phyloP scores from a whole-genome alignment of 2,329 filamentous ascomycete genomes.

The Talaromyces rugulosus region DNA sequence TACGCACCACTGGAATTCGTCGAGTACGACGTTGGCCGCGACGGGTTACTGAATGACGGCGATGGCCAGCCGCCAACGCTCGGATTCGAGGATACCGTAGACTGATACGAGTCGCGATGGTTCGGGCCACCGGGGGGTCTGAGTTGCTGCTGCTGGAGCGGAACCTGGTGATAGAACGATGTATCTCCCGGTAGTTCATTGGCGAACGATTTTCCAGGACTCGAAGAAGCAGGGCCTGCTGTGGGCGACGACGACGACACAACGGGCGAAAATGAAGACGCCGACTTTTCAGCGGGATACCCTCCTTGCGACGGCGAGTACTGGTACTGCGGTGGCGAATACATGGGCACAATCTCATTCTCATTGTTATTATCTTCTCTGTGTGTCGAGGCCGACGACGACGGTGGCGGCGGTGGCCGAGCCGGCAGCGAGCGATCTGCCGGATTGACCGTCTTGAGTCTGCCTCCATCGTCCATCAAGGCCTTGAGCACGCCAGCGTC shows the following conservation, averaged over 20 bases:
- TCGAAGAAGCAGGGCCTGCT: not conserved
- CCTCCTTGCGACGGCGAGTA: not conserved
- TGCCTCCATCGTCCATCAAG: conserved; percentile 12
- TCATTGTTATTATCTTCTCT: not conserved
- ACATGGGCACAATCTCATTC: not conserved
- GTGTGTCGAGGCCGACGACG: not conserved
- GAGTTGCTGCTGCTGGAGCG: not conserved
- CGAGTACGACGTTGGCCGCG: conserved; percentile 1
- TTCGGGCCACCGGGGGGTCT: not conserved
- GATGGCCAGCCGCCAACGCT: conserved; percentile 3
- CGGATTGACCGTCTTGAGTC: conserved; percentile 11
- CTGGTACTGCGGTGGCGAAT: conserved; percentile 4
- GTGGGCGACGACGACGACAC: not conserved
- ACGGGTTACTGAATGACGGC: not conserved
- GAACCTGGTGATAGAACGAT: conserved; percentile 1
- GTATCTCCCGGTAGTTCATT: conserved; percentile 11
- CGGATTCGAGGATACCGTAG: conserved; percentile 5
- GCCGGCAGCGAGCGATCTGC: conserved; percentile 3
- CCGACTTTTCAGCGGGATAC: not conserved
- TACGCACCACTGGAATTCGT: not conserved
- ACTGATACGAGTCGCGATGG: conserved; percentile 9
- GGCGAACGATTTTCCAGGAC: conserved; percentile 4
- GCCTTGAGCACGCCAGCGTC: conserved; percentile 16
- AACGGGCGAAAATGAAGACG: not conserved
- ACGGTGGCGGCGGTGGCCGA: not conserved